Evolutionary conservation across 2,329 filamentous ascomycete species (phyloP), one percentile per base, ranked within the genome.

Genomic region (Sclerotinia spermophila): DNA sequence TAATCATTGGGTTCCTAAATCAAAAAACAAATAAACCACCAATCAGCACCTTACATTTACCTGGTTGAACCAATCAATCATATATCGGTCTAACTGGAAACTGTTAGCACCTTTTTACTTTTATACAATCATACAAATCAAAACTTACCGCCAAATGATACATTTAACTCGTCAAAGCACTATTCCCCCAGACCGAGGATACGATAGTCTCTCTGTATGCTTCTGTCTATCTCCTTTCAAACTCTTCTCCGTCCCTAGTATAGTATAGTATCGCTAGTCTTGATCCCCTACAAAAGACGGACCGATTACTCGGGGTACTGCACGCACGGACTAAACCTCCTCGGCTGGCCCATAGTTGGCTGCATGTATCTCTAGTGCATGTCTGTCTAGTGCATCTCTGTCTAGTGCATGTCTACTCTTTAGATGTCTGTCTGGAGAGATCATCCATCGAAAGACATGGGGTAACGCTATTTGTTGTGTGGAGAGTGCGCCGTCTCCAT

Each of bases 251-350:
- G 48, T 53, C 48, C 48, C 48, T 53, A 53, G 48, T 17, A 27
- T 17, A 17, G 15, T 19, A 27, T n/a, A 48, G 24, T 5, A 51
- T 2, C 6, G 27, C 17, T 56, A 65, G 67, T 56, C 48, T 56
- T n/a, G 24, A 24, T 51, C 35, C 67, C 58, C 15, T 35, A 42
- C 33, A 69, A 55, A 55, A 65, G 48, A 69, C 61, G 67, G 67
- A 65, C 67, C 67, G 67, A 69, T 64, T 69, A 69, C 67, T 65
- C 45, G 35, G 56, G 44, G 58, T 40, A 65, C 33, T 8, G 55
- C 55, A 68, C 66, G 38, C 66, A 68, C 66, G 38, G 66, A 61
- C 42, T 56, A 61, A 21, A n/a, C n/a, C 21, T 13, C n/a, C 33
- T 62, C 24, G 45, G 33, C n/a, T 59, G 48, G 48, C 24, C 48